Evolutionary conservation across 2,329 filamentous ascomycete species (phyloP).

Genomic region (Ceratocystis variospora): DNA sequence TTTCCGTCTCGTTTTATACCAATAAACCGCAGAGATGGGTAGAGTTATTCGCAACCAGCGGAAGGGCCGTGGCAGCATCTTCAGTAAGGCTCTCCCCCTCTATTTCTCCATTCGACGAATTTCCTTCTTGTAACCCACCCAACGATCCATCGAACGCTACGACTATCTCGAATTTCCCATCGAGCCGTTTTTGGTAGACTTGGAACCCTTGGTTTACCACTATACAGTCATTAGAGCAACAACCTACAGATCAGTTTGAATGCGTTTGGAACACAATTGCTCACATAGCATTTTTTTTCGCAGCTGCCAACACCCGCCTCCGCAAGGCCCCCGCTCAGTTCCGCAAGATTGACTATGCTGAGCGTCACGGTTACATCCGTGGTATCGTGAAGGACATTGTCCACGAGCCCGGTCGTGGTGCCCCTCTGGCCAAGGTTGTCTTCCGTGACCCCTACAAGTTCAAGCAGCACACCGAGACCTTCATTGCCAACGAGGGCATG

Average conservation of each 20-base stretch:
- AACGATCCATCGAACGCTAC: slow-evolving; percentile 19
- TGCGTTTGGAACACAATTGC: slow-evolving; percentile 18
- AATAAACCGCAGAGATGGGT: slow-evolving; percentile 32
- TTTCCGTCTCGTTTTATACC: slow-evolving; percentile 19
- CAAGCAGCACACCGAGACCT: slow-evolving; percentile 96
- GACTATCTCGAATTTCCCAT: slow-evolving; percentile 2
- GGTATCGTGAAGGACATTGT: slow-evolving; percentile 98
- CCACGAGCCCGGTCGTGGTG: slow-evolving; percentile 96
- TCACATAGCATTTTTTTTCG: slow-evolving; percentile 19
- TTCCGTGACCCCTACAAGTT: slow-evolving; percentile 98
- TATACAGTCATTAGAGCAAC: background rate
- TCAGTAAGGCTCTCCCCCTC: slow-evolving; percentile 32
- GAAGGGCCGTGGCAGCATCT: slow-evolving; percentile 46
- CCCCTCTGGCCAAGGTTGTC: slow-evolving; percentile 87
- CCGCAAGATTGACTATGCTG: slow-evolving; percentile 89
- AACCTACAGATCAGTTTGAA: background rate
- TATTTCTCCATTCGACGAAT: slow-evolving; percentile 20
- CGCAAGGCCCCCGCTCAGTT: slow-evolving; percentile 81
- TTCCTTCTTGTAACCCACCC: slow-evolving; percentile 24
- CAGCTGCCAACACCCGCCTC: slow-evolving; percentile 72
- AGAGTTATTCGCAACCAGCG: slow-evolving; percentile 53
- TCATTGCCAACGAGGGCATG: slow-evolving; percentile 99
- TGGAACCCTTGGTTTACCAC: background rate
- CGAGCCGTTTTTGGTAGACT: background rate
- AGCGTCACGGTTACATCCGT: slow-evolving; percentile 94